Conservation (phyloP, 176 grass and related monocot genomes). For the Oryza punctata region DNA sequence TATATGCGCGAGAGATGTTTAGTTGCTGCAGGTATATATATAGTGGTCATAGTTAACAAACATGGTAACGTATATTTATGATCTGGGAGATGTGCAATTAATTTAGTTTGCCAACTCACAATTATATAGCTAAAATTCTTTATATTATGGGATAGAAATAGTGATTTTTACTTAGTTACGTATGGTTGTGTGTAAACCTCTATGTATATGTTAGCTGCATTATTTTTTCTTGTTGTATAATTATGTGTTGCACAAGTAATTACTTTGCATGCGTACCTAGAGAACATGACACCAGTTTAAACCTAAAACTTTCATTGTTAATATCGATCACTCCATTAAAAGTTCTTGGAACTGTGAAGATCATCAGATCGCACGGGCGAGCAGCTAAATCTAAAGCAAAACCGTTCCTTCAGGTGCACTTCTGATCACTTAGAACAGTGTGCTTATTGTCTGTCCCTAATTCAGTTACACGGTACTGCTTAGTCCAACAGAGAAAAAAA, state of each 20-base stretch:
- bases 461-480: no score
- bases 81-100: no score
- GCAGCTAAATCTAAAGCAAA: neutral
- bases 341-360: neutral
- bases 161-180: no score
- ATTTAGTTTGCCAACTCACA: no score
- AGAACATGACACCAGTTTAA: no score
- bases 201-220: neutral
- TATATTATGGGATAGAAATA: no score
- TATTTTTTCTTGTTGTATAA: neutral
- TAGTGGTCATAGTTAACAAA: no score
- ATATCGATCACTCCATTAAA: neutral
- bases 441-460: conserved; percentile 27
- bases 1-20: no score
- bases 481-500: conserved; percentile 1
- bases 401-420: conserved; percentile 16
- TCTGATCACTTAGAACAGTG: conserved; percentile 28
- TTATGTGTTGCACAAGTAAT: neutral
- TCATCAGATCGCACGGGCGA: neutral
- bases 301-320: neutral
- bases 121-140: no score
- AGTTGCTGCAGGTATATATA: no score
- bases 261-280: neutral
- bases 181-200: no score
- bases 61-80: no score